A percentile compares a stretch with the other conserved stretches of the same genome.
These are phyloP conservation scores for Candolleomyces eurysporus DNA, from an alignment of 768 basidiomycete genomes.

Conservation along the genomic window DNA sequence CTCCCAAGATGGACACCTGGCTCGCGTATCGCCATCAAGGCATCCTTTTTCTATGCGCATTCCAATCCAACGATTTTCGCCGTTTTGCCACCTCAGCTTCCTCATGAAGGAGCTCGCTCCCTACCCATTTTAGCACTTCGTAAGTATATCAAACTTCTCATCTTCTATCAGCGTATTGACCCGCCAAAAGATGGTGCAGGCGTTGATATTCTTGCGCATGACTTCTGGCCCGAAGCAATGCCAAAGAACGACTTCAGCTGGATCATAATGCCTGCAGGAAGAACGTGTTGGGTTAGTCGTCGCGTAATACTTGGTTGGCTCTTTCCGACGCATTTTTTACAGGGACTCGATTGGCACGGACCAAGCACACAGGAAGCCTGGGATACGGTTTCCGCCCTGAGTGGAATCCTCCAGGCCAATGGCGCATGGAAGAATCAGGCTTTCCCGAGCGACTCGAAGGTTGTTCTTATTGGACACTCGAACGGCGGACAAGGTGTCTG, in stretches of 20 bases:
- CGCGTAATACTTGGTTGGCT: not conserved
- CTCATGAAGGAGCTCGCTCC: conserved; percentile 28
- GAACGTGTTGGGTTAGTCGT: conserved; percentile 71
- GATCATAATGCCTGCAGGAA: conserved; percentile 80
- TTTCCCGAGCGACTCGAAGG: conserved; percentile 37
- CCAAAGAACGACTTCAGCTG: conserved; percentile 61
- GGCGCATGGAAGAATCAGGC: conserved; percentile 40
- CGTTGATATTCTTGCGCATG: conserved; percentile 54
- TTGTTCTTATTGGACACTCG: conserved; percentile 84
- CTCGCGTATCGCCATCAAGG: conserved; percentile 40
- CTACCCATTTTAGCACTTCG: conserved; percentile 24
- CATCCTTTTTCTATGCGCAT: conserved; percentile 56
- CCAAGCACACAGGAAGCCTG: conserved; percentile 74
- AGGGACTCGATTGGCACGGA: conserved; percentile 95
- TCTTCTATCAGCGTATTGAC: conserved; percentile 2
- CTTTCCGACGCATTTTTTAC: not conserved
- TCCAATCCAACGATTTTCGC: conserved; percentile 58
- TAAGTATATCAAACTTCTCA: not conserved
- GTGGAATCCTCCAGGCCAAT: conserved; percentile 37
- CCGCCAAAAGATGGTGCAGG: conserved; percentile 75
- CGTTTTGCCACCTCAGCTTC: conserved; percentile 52
- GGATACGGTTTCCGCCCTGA: conserved; percentile 56
- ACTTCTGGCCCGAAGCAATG: conserved; percentile 65
- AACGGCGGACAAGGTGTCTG: conserved; percentile 92
- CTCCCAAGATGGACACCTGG: conserved; percentile 34